Evolutionary conservation across 495 filamentous ascomycete genomes (phyloP).

Genomic region (Filosporella fistucella): DNA sequence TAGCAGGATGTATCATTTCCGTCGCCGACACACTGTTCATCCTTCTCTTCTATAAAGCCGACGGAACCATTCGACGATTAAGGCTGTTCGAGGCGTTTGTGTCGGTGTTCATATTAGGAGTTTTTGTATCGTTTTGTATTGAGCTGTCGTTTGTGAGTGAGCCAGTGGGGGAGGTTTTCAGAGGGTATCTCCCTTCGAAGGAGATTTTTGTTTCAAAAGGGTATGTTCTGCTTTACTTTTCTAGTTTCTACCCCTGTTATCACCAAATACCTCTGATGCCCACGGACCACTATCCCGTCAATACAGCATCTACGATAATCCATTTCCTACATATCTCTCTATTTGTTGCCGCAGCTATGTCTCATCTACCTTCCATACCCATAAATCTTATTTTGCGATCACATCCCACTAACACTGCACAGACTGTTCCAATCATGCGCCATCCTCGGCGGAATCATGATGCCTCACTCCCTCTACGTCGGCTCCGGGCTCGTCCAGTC

Average conservation of each 20-base stretch:
- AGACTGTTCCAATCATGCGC: constrained; percentile 87
- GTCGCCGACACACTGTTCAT: constrained; percentile 79
- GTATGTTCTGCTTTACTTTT: constrained; percentile 30
- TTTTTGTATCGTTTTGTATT: constrained; percentile 81
- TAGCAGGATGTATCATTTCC: constrained; percentile 81
- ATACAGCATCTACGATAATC: no score
- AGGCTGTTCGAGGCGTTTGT: constrained; percentile 78
- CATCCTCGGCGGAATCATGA: constrained; percentile 86
- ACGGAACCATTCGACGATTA: constrained; percentile 63
- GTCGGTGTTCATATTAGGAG: constrained; percentile 68
- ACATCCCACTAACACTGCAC: no score
- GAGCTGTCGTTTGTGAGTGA: constrained; percentile 71
- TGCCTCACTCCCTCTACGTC: constrained; percentile 86
- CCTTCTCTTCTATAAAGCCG: constrained; percentile 73
- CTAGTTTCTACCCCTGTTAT: no score
- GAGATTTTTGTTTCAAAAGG: constrained; percentile 62
- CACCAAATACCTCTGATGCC: no score
- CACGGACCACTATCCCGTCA: no score
- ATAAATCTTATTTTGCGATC: no score
- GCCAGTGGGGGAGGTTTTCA: constrained; percentile 66
- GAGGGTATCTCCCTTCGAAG: constrained; percentile 71
- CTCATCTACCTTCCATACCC: background rate
- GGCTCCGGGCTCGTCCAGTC: constrained; percentile 82
- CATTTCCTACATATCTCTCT: no score
- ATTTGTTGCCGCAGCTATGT: no score